Evolutionary conservation across 495 filamentous ascomycete species (phyloP), one percentile per base, ranked within the genome.

Genomic region (Penicillium macrosclerotiorum): DNA sequence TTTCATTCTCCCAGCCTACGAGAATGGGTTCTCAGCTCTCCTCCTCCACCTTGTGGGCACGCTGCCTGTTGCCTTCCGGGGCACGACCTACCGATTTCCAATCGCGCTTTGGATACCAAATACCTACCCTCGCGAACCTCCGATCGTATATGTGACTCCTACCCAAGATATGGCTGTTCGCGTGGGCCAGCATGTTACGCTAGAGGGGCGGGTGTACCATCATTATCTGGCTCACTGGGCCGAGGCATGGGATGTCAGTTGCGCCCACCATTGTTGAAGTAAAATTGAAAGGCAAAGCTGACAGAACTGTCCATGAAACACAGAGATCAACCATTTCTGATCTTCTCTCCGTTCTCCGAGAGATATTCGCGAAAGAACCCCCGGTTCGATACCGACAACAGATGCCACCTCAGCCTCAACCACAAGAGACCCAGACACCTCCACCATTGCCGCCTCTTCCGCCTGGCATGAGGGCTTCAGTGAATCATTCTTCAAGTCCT

Each of bases 91-190:
- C 67, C 83, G 88, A 42, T 96, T 97, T 47, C 93, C 93, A 8
- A 76, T 98, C 41, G 81, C 88, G 49, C 52, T 97, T 79, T 98
- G 94, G 94, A 78, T 98, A n/a, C 93, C 94, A 1, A 89, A 93
- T 54, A 80, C 82, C 22, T 98, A 98, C 58, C 94, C 93, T 24
- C 78, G 79, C 26, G 86, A 95, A 55, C 73, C 88, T 5, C 93
- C 93, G 0, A 76, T 96, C 12, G 81, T 81, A 41, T 98, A 95
- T 65, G 88, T 96, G 31, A 90, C 82, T 7, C 90, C 94, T 16
- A 85, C 87, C 2, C 83, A 86, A 50, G 88, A 84, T 57, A 96
- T 98, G 90, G 69, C 86, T 40, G 84, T 97, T 18, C 78, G 91
- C 18, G 84, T 90, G 5, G 93, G 94, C 2, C 93, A 97, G 55